Evolutionary conservation across 371 early-diverging fungal species (phyloP), one percentile per base, ranked within the genome.

Genomic region (Nematocida ironsii): DNA sequence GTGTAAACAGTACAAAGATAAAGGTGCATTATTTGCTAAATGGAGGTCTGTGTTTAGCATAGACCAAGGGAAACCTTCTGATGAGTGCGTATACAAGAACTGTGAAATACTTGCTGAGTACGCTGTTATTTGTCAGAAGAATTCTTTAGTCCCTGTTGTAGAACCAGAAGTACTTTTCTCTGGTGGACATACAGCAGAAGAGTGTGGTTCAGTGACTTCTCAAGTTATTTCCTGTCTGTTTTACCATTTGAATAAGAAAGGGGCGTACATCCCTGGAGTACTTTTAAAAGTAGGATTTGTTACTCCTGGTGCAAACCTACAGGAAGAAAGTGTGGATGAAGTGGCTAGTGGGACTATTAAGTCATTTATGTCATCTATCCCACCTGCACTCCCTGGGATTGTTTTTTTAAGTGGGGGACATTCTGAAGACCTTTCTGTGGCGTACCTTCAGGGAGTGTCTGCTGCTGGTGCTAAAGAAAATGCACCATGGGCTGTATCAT

Each of bases 361-460:
- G 47, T 89, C 88, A 6, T 83, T 91, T 44, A 85, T 88, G 72
- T 84, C 88, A 67, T 88, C 90, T 27, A 89, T 91, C 54, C 91
- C 91, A 52, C 73, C 89, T 50, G 89, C 88, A 58, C 87, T 91
- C 20, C 90, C 90, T 42, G 91, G 90, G 40, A 84, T 91, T 70
- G 89, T 90, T 27, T 91, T 91, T 89, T 85, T 91, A 40, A 89
- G 89, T 76, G 91, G 91, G 54, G 91, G 91, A 45, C 91, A 91
- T 82, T 85, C 89, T 62, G 87, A 89, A 75, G 90, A 90, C 67
- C 85, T 89, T 45, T 89, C 90, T 72, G 90, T 90, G 25, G 66
- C 85, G 45, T 89, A 90, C 82, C 85, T 91, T 5, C 86, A 89
- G 80, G 89, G 84, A 66, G 81, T 85, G 13, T 89, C 90, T 86